These are phyloP conservation scores for Solanum gracilifrons DNA, from an alignment of 257 asterid genomes.

Conservation along the genomic window DNA sequence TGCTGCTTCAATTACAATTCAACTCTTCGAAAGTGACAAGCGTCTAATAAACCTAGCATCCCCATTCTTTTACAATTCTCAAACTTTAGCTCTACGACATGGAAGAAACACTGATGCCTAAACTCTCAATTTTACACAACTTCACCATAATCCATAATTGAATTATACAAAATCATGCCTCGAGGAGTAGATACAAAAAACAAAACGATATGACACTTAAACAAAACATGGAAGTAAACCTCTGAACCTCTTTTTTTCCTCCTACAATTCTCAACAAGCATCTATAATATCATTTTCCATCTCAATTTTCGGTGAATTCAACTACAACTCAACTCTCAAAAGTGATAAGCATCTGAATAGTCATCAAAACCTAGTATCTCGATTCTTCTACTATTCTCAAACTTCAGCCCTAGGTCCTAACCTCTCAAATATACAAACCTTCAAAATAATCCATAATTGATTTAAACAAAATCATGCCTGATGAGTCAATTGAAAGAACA, in stretches of 20 bases:
- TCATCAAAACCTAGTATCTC: not conserved
- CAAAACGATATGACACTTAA: too few relatives aligned
- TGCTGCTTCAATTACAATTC: not conserved
- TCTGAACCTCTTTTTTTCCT: not conserved
- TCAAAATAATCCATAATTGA: not conserved
- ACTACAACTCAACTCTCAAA: too few relatives aligned
- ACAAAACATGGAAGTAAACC: not conserved
- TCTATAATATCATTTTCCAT: not conserved
- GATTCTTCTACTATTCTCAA: not conserved
- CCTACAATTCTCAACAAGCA: not conserved
- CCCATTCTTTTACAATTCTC: too few relatives aligned
- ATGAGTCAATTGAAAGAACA: not conserved
- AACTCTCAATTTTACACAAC: too few relatives aligned
- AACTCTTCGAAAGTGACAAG: too few relatives aligned
- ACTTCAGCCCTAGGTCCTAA: not conserved
- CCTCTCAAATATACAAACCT: not conserved
- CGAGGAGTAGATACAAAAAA: too few relatives aligned
- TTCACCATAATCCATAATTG: not conserved
- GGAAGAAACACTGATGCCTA: too few relatives aligned
- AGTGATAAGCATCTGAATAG: too few relatives aligned
- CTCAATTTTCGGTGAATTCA: not conserved
- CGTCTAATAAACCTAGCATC: too few relatives aligned
- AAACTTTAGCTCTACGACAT: too few relatives aligned
- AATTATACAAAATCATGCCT: not conserved
- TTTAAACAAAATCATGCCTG: not conserved